phyloP scores from a whole-genome alignment of 148 eudicot genomes.

The Salicornia ramosissima region DNA sequence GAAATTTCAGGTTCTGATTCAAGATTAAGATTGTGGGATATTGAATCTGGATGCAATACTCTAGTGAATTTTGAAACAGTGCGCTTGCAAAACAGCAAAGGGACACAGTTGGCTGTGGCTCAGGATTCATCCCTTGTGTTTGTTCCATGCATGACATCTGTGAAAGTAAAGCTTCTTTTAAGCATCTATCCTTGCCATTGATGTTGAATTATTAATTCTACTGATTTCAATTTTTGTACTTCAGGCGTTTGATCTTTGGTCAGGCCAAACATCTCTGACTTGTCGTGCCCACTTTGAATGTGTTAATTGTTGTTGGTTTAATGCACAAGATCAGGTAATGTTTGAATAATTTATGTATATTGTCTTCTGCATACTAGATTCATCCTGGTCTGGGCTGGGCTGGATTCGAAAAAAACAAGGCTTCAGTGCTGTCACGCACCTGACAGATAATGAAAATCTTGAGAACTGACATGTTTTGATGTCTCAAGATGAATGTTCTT shows the following conservation, averaged over 20 bases:
- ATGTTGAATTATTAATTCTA: background rate
- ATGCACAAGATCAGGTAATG: constrained; percentile 66
- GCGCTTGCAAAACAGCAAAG: constrained; percentile 73
- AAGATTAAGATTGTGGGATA: constrained; percentile 90
- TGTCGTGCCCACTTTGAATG: constrained; percentile 85
- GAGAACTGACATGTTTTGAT: background rate
- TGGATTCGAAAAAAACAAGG: background rate
- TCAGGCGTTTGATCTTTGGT: constrained; percentile 90
- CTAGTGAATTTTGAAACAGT: constrained; percentile 82
- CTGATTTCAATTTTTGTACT: background rate
- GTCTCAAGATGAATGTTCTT: background rate
- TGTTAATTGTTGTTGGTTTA: constrained; percentile 85
- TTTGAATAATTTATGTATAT: background rate
- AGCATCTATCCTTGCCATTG: background rate
- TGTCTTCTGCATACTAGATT: background rate
- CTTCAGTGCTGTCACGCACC: background rate
- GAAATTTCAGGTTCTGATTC: constrained; percentile 86
- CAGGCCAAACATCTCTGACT: constrained; percentile 52
- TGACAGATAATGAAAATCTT: background rate
- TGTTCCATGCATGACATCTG: constrained; percentile 86
- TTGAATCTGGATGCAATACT: constrained; percentile 88
- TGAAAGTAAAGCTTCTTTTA: constrained; percentile 44
- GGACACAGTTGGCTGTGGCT: constrained; percentile 68
- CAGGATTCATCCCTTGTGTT: constrained; percentile 74
- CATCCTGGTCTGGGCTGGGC: background rate